These are phyloP conservation scores for Dissophora globulifera DNA, from an alignment of 192 early-diverging fungal genomes.

Conservation along the genomic window DNA sequence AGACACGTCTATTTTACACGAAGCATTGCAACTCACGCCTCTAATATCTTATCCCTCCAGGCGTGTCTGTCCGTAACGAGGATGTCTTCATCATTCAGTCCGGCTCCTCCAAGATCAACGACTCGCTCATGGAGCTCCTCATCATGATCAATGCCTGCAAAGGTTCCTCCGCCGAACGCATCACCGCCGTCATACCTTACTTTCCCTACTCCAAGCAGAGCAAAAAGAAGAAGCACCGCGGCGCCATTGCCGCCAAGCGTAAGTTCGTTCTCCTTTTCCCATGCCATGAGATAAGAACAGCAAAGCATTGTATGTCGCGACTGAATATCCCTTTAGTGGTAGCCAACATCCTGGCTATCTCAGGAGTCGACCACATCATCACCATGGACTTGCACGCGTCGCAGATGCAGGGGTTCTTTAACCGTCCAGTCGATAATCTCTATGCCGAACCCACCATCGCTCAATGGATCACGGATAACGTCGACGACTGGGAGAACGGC, in stretches of 20 bases:
- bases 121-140: constrained; percentile 96
- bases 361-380: constrained; percentile 98
- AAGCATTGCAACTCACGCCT: too few species aligned
- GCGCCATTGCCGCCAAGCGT: constrained; percentile 94
- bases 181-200: constrained; percentile 96
- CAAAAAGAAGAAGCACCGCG: constrained; percentile 98
- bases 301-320: too few species aligned
- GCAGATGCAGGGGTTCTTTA: constrained; percentile 94
- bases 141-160: constrained; percentile 98
- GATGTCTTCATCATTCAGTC: constrained; percentile 98
- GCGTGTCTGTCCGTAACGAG: constrained; percentile 94
- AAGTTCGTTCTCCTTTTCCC: constrained; percentile 2
- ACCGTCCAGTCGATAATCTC: constrained; percentile 91
- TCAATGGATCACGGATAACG: constrained; percentile 84
- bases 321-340: too few species aligned
- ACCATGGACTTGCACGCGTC: constrained; percentile 96
- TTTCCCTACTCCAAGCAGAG: constrained; percentile 98
- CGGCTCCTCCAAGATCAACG: constrained; percentile 86
- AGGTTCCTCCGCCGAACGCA: constrained; percentile 88
- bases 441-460: constrained; percentile 90
- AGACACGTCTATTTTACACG: too few species aligned
- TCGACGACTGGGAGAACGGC: constrained; percentile 72
- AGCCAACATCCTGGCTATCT: constrained; percentile 92
- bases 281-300: too few species aligned
- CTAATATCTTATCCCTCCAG: constrained; percentile 66